Evolutionary conservation across 176 grass and related monocot genomes (phyloP), one percentile per base, ranked within the genome.

Genomic region (Oryza punctata): DNA sequence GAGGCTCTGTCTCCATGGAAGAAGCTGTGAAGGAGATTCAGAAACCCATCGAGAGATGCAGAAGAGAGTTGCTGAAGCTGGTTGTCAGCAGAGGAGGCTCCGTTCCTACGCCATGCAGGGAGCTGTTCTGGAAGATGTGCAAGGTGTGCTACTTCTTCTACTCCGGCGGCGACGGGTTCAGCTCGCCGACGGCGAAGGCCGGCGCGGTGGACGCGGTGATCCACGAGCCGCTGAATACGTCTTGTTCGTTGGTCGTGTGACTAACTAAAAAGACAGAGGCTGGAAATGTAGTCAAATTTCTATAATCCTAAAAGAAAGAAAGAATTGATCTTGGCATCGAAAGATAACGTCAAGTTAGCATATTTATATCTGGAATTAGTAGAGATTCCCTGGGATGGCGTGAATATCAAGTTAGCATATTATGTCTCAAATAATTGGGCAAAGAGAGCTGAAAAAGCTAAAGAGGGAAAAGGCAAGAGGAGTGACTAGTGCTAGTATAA

Each of bases 51-150:
- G 78, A 81, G 13, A 28, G 24, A 0, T 81, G 44, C 28, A 87
- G 92, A 41, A 85, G 18, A 45, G 84, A 94, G 21, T 86, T 97
- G 65, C 61, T 97, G 63, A 86, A 85, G 16, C 21, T 94, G 73
- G 90, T 94, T 8, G 38, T 97, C 12, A 80, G 71, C 28, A 82
- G 89, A 76, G 81, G 38, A 70, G 85, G 82, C 27, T 33, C 33
- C 32, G 84, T 94, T 40, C 94, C 94, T 63, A 92, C 77, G 61
- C 80, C 92, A 11, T 97, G 92, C 88, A 94, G 92, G 86, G 86
- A 94, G 45, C 83, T 94, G 45, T 97, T 97, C 72, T 97, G 92
- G 94, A 97, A 87, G 60, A 93, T 93, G 92, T 91, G 88, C 75
- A 98, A 76, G 88, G 77, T 87, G 50, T 21, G 93, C 73, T 82